Base-by-base conservation (phyloP, 2,329 filamentous ascomycete species). In the Paracorniculantispora psalliotae region DNA sequence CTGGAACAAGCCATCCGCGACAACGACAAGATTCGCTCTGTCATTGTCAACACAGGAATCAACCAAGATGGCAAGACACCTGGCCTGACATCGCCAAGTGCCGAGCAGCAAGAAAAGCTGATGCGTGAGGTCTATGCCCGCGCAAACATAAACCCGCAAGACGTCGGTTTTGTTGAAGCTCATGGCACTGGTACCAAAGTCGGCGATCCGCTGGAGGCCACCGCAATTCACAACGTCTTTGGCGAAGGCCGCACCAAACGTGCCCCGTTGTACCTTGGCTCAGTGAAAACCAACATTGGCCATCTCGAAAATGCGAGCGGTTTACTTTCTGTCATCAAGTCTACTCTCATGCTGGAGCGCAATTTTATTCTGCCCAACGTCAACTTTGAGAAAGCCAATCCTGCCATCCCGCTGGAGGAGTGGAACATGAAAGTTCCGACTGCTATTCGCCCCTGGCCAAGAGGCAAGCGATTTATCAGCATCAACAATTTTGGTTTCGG, bases 111-210 rank as follows among this genome's bases (percentile, higher is more conserved):
- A 67, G 69, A 67, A 35, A 63, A 63, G 1, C 66, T 77, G 2
- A 79, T 78, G 21, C 64, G 71, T 39, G 66, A 68, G 1, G 70
- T 72, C 0, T 79, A 79, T 61, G 39, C 60, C 0, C 61, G 63
- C 8, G 67, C 65, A 2, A 65, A 66, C 9, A 63, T 75, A n/a
- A 61, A 65, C 25, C 67, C 67, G 12, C 52, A 58, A 1, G 71
- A 73, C 5, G 67, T 64, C 19, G 68, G 67, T 4, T 76, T 69
- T 54, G 64, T 76, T 37, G 81, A 85, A 63, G 79, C 79, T 3
- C 82, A 85, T 64, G 81, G 81, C 19, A 84, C 82, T 0, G 82
- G 81, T 7, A 85, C 82, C 19, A 73, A 73, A 39, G 77, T 78
- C 1, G 83, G 83, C 2, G 82, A 85, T 61, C 81, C 81, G 0